Conservation (phyloP, 306 rosid species). For the Quercus mongolica region DNA sequence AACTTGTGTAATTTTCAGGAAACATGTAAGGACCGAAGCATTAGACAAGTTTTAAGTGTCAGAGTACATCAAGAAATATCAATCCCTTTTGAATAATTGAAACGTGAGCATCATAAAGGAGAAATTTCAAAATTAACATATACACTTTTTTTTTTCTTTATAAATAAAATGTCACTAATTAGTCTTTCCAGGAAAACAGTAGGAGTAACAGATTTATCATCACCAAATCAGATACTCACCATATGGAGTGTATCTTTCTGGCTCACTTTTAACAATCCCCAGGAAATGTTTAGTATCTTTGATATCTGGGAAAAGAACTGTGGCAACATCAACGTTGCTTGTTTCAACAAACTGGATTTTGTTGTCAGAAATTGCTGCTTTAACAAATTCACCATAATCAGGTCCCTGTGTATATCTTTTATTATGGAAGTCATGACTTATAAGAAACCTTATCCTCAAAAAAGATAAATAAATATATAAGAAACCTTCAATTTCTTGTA, state of each 20-base stretch:
- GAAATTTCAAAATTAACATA: too few relatives aligned
- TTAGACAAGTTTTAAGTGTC: neutral
- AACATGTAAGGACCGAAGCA: neutral
- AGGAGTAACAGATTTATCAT: neutral
- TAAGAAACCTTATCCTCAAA: neutral
- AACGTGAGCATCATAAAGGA: neutral
- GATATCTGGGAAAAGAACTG: conserved; percentile 58
- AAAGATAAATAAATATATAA: neutral
- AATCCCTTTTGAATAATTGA: neutral
- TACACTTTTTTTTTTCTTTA: too few relatives aligned
- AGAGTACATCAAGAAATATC: neutral
- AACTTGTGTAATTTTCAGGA: conserved; percentile 2
- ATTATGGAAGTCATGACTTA: neutral
- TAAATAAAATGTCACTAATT: neutral
- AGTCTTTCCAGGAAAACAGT: neutral
- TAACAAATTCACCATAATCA: conserved; percentile 63
- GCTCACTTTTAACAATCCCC: conserved; percentile 79
- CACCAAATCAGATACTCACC: conserved; percentile 52
- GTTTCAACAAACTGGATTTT: conserved; percentile 77
- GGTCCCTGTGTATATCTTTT: conserved; percentile 46
- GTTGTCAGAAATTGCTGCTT: conserved; percentile 70
- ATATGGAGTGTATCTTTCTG: conserved; percentile 73
- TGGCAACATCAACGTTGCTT: conserved; percentile 54
- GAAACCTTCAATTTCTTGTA: neutral
- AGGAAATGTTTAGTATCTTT: conserved; percentile 42